A percentile compares a stretch with the other conserved stretches of the same genome.
Evolutionary conservation across 164 flowering plant species (phyloP).

Genomic region (Stephania yunnanensis): DNA sequence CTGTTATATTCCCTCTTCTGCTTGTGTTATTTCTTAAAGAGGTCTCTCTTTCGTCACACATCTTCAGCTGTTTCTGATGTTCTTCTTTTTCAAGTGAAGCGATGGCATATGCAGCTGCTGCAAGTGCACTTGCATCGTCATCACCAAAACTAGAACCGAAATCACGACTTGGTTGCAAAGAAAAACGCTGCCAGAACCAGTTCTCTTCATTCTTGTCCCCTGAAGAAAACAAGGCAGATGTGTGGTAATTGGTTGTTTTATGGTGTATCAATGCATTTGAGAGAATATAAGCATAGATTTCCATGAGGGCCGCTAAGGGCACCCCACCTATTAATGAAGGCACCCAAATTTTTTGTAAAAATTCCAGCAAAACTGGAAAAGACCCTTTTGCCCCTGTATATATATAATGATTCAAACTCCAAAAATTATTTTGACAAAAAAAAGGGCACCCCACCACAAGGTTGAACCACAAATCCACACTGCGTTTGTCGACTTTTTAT

Average conservation of each 20-base stretch:
- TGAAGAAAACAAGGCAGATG: slow-evolving; percentile 21
- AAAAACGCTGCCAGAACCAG: slow-evolving; percentile 44
- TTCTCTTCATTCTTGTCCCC: slow-evolving; percentile 26
- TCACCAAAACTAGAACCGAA: slow-evolving; percentile 17
- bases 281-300: not conserved
- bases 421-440: too few species aligned
- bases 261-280: not conserved
- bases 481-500: too few species aligned
- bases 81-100: slow-evolving; percentile 30
- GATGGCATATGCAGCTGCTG: slow-evolving; percentile 66
- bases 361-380: too few species aligned
- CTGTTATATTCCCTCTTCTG: slow-evolving; percentile 19
- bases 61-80: slow-evolving; percentile 17
- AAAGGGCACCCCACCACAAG: too few species aligned
- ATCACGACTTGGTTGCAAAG: slow-evolving; percentile 33
- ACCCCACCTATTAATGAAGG: too few species aligned
- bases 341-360: too few species aligned
- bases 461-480: too few species aligned
- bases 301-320: too few species aligned
- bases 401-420: too few species aligned
- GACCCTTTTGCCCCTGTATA: too few species aligned
- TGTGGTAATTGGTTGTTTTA: not conserved
- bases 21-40: slow-evolving; percentile 20
- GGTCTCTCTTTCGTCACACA: slow-evolving; percentile 12
- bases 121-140: slow-evolving; percentile 42